A percentile compares a stretch with the other conserved stretches of the same genome.
Conservation (phyloP, 352 stramenopile species). For the Phytopythium kandeliae region DNA sequence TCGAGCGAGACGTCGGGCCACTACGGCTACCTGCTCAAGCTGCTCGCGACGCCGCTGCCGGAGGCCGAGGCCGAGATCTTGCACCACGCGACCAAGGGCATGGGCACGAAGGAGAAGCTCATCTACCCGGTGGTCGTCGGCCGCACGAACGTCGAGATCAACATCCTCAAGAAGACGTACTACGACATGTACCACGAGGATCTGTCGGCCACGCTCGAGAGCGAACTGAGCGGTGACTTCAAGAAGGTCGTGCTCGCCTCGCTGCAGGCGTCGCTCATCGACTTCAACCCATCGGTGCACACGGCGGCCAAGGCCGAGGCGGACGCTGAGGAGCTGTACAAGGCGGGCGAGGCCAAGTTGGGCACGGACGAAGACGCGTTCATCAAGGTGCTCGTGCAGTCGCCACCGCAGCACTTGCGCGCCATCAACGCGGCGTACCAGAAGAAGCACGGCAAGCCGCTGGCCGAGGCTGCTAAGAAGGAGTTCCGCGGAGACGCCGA, state of each 20-base stretch:
- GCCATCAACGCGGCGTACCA: conserved; percentile 50
- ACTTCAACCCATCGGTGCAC: conserved; percentile 63
- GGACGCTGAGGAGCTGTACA: conserved; percentile 65
- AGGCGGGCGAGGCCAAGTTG: conserved; percentile 57
- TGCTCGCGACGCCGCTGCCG: conserved; percentile 47
- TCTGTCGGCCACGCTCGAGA: conserved; percentile 46
- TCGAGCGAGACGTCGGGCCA: conserved; percentile 53
- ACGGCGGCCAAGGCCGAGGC: conserved; percentile 50
- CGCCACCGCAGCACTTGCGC: conserved; percentile 57
- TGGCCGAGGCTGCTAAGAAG: conserved; percentile 56
- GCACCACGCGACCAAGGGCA: conserved; percentile 55
- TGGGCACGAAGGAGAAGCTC: conserved; percentile 56
- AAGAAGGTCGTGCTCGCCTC: conserved; percentile 68
- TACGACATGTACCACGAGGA: conserved; percentile 62
- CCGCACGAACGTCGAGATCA: conserved; percentile 65
- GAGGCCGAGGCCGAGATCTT: conserved; percentile 64
- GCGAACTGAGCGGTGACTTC: conserved; percentile 69
- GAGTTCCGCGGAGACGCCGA: conserved; percentile 60
- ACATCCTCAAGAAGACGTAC: conserved; percentile 83
- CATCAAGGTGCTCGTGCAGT: conserved; percentile 42
- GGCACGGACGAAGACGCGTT: conserved; percentile 70
- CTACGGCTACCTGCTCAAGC: conserved; percentile 61
- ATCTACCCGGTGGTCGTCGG: conserved; percentile 61
- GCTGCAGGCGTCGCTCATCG: conserved; percentile 42
- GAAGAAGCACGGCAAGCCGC: conserved; percentile 65